Evolutionary conservation across 768 basidiomycete genomes (phyloP), one percentile per base, ranked within the genome.

Genomic region (Boletus barrowsii): DNA sequence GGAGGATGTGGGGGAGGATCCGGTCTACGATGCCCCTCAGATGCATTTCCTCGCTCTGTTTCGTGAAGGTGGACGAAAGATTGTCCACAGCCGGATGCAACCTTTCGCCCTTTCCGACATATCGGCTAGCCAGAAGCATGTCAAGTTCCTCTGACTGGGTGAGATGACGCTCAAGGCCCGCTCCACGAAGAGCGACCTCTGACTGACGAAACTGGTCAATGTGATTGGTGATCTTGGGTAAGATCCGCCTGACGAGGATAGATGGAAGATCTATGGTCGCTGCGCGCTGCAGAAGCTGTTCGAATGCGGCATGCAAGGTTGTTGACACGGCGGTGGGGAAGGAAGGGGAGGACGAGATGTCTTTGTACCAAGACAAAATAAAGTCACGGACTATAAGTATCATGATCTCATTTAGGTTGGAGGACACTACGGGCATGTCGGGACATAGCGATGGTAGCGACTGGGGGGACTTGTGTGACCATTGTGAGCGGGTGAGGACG

Each of bases 131-230:
- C 24, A 96, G 76, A 15, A 96, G 76, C 42, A 95, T 75, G 67
- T 97, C 93, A 6, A 94, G 78, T 62, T 94, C 93, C 66, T 93
- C 92, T 2, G 91, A 93, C 69, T 93, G 89, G 1, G 92, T 93
- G 49, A 94, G 75, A 55, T 82, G 83, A 29, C 91, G 83, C 66
- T 92, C 88, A 49, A 94, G 72, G 4, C 84, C 88, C 5, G 88
- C 88, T 40, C 92, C 91, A 18, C 92, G 86, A 32, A 93, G 75
- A 2, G 88, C 86, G 43, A 90, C 76, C 70, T 98, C 95, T 26
- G 95, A 93, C 62, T 92, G 84, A 24, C 90, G 87, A 67, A 91
- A 98, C 58, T 87, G 89, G 54, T 96, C 91, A 35, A 98, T 79
- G 66, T 98, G 96, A 3, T 83, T 76, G 0, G 92, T 97, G 45